Base-by-base conservation (phyloP, 345 rosid genomes). In the Eucalyptus brandiana region DNA sequence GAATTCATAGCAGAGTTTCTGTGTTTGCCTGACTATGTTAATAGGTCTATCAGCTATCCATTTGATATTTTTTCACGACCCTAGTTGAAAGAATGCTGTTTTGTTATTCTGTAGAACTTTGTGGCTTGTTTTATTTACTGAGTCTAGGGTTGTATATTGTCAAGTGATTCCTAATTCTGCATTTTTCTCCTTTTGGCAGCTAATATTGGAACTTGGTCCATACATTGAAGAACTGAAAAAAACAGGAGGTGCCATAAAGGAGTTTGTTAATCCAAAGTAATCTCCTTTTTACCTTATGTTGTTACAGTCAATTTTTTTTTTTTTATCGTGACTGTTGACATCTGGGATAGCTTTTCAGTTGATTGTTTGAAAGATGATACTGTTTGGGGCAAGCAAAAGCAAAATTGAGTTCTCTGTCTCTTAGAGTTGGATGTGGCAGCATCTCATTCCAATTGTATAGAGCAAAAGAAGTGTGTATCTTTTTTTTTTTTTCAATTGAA, bases 231-330 rank as follows among this genome's bases (percentile, higher is more conserved):
- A 97, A 97, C 95, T 98, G 88, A 93, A 91, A 58, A 98, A 94
- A 92, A 97, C 99, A 87, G 97, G 96, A 92, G 99, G 99, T 62
- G 94, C 96, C 54, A 97, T 97, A 89, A 97, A 97, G 95, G 99
- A 98, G 94, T 98, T 97, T 94, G 97, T 98, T 88, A 98, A 97
- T 91, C 99, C 99, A 87, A 98, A 98, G 99, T 97, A 97, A 93
- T 53, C 88, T 89, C 90, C 58, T 80, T 85, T 90, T 51, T 65
- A 53, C 89, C 60, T 50, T 48, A 49, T n/a, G 62, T 45, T 80
- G 45, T 88, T 88, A 44, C 16, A 40, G 83, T 56, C 37, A 72
- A 44, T 37, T 47, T 49, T 40, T 18, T 50, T 65, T 58, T 18
- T 50, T 86, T 58, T 5, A 18, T 37, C 15, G 9, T 47, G 47